A percentile compares a stretch with the other conserved stretches of the same genome.
These are phyloP conservation scores for Epichloe sylvatica DNA, from an alignment of 2,329 filamentous ascomycete species.

Conservation along the genomic window DNA sequence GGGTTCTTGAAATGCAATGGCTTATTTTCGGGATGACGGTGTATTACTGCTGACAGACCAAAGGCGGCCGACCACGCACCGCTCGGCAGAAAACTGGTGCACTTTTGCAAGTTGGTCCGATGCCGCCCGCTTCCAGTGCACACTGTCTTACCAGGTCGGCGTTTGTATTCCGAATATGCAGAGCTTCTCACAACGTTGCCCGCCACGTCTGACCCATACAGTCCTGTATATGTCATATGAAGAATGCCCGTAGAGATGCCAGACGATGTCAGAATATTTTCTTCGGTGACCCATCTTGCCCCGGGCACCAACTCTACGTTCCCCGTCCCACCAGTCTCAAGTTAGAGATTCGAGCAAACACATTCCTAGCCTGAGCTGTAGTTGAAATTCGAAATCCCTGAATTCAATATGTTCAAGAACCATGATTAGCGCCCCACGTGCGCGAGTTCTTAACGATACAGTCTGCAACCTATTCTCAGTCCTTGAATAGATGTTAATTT, in stretches of 20 bases:
- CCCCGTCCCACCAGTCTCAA: too few relatives aligned
- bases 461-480: too few relatives aligned
- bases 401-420: too few relatives aligned
- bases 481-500: too few relatives aligned
- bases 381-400: too few relatives aligned
- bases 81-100: neutral
- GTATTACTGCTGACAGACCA: neutral
- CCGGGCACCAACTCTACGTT: constrained; percentile 39
- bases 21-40: neutral
- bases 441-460: too few relatives aligned
- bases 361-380: too few relatives aligned
- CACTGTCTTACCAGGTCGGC: constrained; percentile 10
- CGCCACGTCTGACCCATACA: constrained; percentile 39
- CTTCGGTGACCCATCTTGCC: constrained; percentile 47
- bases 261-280: constrained; percentile 47
- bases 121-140: neutral
- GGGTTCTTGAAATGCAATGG: neutral
- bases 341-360: too few relatives aligned
- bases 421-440: too few relatives aligned
- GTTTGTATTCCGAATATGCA: constrained; percentile 44
- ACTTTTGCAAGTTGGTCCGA: neutral
- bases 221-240: constrained; percentile 12
- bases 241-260: constrained; percentile 34
- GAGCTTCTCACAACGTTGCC: constrained; percentile 33
- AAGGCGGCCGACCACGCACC: neutral